phyloP scores from a whole-genome alignment of 2,329 filamentous ascomycete genomes.

The Epichloe brachyelytri region DNA sequence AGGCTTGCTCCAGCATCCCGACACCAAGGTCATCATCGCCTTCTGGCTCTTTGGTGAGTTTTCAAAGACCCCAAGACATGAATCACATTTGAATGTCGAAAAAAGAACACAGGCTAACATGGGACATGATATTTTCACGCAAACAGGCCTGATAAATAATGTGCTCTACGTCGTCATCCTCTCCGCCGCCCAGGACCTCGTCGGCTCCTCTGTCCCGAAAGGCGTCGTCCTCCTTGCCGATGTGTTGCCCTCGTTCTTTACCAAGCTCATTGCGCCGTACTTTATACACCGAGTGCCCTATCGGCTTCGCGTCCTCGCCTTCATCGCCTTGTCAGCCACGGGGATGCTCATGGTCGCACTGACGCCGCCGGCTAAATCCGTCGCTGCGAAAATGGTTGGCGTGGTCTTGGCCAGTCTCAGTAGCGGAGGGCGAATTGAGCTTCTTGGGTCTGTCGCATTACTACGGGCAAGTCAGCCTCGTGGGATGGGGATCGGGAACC shows the following conservation, averaged over 20 bases:
- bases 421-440: constrained; percentile 80
- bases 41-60: constrained; percentile 85
- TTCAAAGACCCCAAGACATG: neutral
- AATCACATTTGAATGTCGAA: neutral
- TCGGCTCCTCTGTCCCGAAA: constrained; percentile 81
- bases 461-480: constrained; percentile 77
- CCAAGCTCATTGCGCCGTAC: constrained; percentile 83
- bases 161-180: constrained; percentile 96
- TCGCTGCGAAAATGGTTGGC: constrained; percentile 65
- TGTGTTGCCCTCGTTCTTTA: constrained; percentile 77
- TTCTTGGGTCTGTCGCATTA: constrained; percentile 88
- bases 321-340: constrained; percentile 60
- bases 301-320: constrained; percentile 55
- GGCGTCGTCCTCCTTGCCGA: constrained; percentile 87
- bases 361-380: constrained; percentile 52
- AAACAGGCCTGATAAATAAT: constrained; percentile 62
- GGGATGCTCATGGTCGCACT: constrained; percentile 87
- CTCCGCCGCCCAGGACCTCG: constrained; percentile 87
- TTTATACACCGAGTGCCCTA: constrained; percentile 87
- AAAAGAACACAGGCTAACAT: neutral
- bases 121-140: too few relatives aligned
- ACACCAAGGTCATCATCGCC: constrained; percentile 59
- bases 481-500: constrained; percentile 85
- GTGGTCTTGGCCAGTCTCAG: constrained; percentile 76
- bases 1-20: constrained; percentile 50